Evolutionary conservation across 164 flowering plant species (phyloP).

Genomic region (Tetracentron sinense): DNA sequence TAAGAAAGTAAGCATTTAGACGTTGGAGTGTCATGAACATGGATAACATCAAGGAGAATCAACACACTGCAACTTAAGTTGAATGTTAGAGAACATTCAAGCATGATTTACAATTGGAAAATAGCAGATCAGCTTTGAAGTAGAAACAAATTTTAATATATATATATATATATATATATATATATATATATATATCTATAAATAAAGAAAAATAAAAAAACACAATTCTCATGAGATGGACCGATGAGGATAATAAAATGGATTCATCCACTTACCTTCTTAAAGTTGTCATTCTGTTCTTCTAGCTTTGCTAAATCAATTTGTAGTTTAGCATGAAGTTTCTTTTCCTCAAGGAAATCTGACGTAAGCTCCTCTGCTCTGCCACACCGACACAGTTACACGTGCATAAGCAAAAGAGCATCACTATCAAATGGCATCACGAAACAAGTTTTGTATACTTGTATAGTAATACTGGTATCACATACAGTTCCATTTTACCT

Average conservation of each 20-base stretch:
- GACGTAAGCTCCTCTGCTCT: slow-evolving; percentile 64
- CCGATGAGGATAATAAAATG: not conserved
- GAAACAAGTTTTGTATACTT: not conserved
- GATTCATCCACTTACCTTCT: slow-evolving; percentile 41
- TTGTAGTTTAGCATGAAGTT: slow-evolving; percentile 31
- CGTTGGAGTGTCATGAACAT: no score
- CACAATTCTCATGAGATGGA: not conserved
- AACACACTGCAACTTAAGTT: no score
- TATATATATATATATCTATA: no score
- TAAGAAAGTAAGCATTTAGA: no score
- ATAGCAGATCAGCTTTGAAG: no score
- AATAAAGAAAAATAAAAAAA: not conserved
- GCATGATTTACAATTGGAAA: no score
- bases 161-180: no score
- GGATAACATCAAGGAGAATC: no score
- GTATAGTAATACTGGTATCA: no score
- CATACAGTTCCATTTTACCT: no score
- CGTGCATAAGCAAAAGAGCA: not conserved
- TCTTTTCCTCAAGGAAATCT: slow-evolving; percentile 42
- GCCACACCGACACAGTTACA: slow-evolving; percentile 13
- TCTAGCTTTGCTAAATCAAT: slow-evolving; percentile 40
- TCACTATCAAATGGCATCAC: not conserved
- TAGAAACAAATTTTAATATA: no score
- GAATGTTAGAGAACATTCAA: no score
- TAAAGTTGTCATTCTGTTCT: slow-evolving; percentile 42